Evolutionary conservation across 1,284 basidiomycete genomes (phyloP).

Genomic region (Pyrrhoderma noxium): DNA sequence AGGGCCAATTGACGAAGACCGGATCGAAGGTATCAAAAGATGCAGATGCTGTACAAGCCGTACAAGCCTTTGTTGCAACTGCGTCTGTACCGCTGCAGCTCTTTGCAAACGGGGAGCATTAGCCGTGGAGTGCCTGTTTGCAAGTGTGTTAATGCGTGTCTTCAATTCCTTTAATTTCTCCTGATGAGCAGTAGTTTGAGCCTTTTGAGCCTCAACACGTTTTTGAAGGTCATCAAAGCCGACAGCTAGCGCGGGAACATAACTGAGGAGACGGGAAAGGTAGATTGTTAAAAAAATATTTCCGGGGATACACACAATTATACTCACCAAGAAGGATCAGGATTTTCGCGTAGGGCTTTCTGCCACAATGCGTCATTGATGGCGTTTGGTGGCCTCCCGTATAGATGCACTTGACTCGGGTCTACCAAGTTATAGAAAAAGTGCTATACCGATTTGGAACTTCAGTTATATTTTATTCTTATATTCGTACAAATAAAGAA

Average conservation of each 20-base stretch:
- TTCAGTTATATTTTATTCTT: not conserved
- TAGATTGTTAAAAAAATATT: not conserved
- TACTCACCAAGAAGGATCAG: slow-evolving; percentile 70
- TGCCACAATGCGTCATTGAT: slow-evolving; percentile 75
- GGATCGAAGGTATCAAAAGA: slow-evolving; percentile 69
- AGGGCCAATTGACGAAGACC: slow-evolving; percentile 71
- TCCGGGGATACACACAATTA: slow-evolving; percentile 4
- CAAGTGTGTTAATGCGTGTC: slow-evolving; percentile 54
- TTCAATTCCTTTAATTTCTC: slow-evolving; percentile 69
- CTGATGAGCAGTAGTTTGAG: slow-evolving; percentile 63
- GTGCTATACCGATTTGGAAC: slow-evolving; percentile 41
- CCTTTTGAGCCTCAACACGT: slow-evolving; percentile 73
- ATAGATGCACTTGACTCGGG: slow-evolving; percentile 58
- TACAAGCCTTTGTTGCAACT: slow-evolving; percentile 70
- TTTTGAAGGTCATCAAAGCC: slow-evolving; percentile 80
- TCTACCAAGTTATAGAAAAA: slow-evolving; percentile 86
- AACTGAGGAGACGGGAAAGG: slow-evolving; percentile 33
- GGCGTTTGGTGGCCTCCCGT: slow-evolving; percentile 69
- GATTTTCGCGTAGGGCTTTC: slow-evolving; percentile 75
- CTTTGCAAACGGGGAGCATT: slow-evolving; percentile 66
- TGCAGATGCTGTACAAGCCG: slow-evolving; percentile 71
- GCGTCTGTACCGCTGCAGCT: slow-evolving; percentile 60
- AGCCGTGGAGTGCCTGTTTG: slow-evolving; percentile 59
- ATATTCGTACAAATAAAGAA: not conserved
- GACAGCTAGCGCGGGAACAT: slow-evolving; percentile 76